These are phyloP conservation scores for Leccinellum albellum DNA, from an alignment of 768 basidiomycete genomes.

Conservation along the genomic window DNA sequence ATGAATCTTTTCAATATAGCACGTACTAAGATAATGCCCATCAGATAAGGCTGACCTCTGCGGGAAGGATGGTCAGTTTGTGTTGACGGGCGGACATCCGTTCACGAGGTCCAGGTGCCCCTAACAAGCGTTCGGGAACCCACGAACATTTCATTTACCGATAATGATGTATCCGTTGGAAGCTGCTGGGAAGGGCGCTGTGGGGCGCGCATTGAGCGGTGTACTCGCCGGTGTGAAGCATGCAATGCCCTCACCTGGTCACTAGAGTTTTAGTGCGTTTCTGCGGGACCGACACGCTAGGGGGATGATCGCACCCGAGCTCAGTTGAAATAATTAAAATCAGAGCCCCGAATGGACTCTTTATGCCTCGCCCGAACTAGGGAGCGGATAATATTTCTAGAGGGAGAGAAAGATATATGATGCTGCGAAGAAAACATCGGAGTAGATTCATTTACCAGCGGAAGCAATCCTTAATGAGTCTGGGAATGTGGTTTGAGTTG, in stretches of 20 bases:
- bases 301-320: background rate
- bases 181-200: background rate
- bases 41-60: background rate
- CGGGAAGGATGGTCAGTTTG: background rate
- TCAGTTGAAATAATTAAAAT: background rate
- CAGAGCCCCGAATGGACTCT: background rate
- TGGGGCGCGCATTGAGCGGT: slow-evolving; percentile 9
- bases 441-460: background rate
- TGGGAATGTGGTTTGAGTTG: slow-evolving; percentile 4
- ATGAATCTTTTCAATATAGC: background rate
- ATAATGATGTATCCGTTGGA: background rate
- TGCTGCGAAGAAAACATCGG: background rate
- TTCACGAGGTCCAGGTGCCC: background rate
- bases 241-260: no score
- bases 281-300: slow-evolving; percentile 3
- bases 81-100: background rate
- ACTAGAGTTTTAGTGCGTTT: background rate
- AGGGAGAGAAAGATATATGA: background rate
- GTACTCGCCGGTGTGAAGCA: background rate
- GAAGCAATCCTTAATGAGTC: slow-evolving; percentile 8
- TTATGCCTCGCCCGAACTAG: background rate
- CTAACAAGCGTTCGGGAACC: slow-evolving; percentile 3
- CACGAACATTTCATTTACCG: slow-evolving; percentile 1
- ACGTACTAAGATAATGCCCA: background rate
- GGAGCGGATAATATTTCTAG: background rate